Base-by-base conservation (phyloP, 805 yeast species). In the Kodamaea kakaduensis region DNA sequence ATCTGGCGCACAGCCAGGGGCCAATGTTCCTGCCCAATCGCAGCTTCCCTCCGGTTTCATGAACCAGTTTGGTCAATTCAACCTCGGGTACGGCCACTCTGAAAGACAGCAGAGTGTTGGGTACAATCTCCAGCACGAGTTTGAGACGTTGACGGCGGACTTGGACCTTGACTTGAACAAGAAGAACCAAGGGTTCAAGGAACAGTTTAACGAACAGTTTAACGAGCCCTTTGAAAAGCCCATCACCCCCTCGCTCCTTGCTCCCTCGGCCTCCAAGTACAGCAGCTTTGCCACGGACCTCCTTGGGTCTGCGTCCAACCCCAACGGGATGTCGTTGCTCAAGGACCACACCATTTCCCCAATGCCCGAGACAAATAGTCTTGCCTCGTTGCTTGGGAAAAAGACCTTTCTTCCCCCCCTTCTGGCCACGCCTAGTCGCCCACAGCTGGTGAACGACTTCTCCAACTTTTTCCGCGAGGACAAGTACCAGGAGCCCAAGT, bases 71-170 rank as follows among this genome's bases (percentile, higher is more conserved):
- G 4, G 13, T 9, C 21, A 27, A 25, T n/a, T 17, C 9, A n/a
- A 18, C n/a, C 12, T 29, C 34, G 10, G 28, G 28, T n/a, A n/a
- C 9, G 39, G 39, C 23, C 48, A 41, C 28, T 22, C 43, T 16
- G 43, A 38, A 18, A 50, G 71, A 32, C 69, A 67, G 45, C 70
- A 59, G 45, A 61, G 68, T 43, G 73, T 67, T 16, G 71, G 71
- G 6, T 67, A 59, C 50, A 65, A 67, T 46, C 56, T 67, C 47
- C 71, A 67, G 46, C 70, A 67, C 33, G 73, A 67, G 48, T 67
- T 67, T 44, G 71, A 67, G 42, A 66, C 71, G n/a, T 52, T 67
- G 38, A 66, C 62, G 34, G 66, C 64, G 13, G 72, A 67, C 45
- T 60, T 67, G 54, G 71, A 67, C 46, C 56, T 67, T 51, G 73